Evolutionary conservation across 768 basidiomycete genomes (phyloP).

Genomic region (Amanita jacksonii): DNA sequence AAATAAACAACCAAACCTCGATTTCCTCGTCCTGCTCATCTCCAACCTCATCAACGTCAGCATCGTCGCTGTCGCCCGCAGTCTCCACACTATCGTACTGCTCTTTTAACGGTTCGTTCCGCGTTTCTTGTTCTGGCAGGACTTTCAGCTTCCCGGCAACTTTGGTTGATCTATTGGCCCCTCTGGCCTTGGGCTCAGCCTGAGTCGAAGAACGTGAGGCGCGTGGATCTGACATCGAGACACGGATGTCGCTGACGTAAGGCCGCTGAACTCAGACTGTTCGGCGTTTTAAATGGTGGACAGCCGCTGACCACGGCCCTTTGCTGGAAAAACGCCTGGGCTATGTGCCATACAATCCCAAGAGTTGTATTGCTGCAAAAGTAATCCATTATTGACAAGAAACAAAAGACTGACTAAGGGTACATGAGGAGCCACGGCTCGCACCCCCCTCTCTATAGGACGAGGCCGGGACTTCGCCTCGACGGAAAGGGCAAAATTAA

Average conservation of each 20-base stretch:
- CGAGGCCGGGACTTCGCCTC: too few species aligned
- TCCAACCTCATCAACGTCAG: constrained; percentile 52
- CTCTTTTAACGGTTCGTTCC: constrained; percentile 23
- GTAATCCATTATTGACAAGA: too few species aligned
- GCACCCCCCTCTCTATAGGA: too few species aligned
- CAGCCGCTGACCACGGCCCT: too few species aligned
- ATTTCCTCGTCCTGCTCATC: constrained; percentile 51
- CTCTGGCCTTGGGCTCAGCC: constrained; percentile 48
- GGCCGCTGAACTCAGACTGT: too few species aligned
- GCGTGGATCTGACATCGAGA: constrained; percentile 2
- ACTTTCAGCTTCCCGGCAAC: constrained; percentile 83
- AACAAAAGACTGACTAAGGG: too few species aligned
- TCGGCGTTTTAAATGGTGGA: too few species aligned
- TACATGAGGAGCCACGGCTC: too few species aligned
- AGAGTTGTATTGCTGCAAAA: too few species aligned
- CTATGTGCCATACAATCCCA: too few species aligned
- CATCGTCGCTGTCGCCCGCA: constrained; percentile 63
- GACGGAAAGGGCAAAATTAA: too few species aligned
- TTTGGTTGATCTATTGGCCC: constrained; percentile 74
- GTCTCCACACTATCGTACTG: constrained; percentile 39
- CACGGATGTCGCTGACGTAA: constrained; percentile 1
- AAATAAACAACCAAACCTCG: constrained; percentile 32
- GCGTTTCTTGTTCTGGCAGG: constrained; percentile 65
- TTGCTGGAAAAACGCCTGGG: too few species aligned
- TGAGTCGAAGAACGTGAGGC: constrained; percentile 9